Percentiles rank a stretch among this genome's conserved stretches.
Evolutionary conservation across 2,329 filamentous ascomycete species (phyloP).

Genomic region (Diaporthe ilicicola): DNA sequence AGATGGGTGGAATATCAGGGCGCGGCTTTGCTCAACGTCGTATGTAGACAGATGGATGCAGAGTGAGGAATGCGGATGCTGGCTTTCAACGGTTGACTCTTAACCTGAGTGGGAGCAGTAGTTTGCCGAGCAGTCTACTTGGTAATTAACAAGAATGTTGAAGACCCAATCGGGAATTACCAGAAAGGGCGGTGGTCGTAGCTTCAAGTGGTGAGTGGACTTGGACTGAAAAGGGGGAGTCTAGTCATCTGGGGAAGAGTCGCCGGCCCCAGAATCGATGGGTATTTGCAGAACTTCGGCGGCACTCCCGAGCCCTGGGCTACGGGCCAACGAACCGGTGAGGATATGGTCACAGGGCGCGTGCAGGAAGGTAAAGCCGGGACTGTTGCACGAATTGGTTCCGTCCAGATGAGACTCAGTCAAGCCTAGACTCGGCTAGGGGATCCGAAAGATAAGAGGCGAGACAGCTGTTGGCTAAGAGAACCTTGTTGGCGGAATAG

Average conservation of each 20-base stretch:
- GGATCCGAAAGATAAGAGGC: slow-evolving; percentile 32
- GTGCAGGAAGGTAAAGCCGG: slow-evolving; percentile 14
- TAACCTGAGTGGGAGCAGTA: slow-evolving; percentile 5
- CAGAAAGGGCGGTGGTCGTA: slow-evolving; percentile 20
- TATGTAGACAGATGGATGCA: neutral
- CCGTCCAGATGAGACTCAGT: slow-evolving; percentile 23
- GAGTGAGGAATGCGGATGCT: neutral
- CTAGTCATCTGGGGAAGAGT: slow-evolving; percentile 12
- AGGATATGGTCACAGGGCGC: slow-evolving; percentile 2
- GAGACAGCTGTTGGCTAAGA: slow-evolving; percentile 29
- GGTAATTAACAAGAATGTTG: slow-evolving; percentile 1
- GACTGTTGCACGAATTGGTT: slow-evolving; percentile 8
- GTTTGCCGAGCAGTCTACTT: neutral
- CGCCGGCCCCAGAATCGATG: slow-evolving; percentile 20
- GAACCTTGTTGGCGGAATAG: slow-evolving; percentile 23
- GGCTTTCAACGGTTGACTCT: neutral
- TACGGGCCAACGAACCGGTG: slow-evolving; percentile 5
- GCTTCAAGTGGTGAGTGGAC: slow-evolving; percentile 12
- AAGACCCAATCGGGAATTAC: slow-evolving; percentile 32
- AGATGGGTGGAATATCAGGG: slow-evolving; percentile 11
- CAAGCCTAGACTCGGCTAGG: slow-evolving; percentile 26
- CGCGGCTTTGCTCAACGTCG: neutral
- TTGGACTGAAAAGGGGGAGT: slow-evolving; percentile 9
- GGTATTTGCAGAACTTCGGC: neutral
- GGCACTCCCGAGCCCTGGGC: neutral